phyloP scores from a whole-genome alignment of 495 filamentous ascomycete species.

The Lentithecium fluviatile region DNA sequence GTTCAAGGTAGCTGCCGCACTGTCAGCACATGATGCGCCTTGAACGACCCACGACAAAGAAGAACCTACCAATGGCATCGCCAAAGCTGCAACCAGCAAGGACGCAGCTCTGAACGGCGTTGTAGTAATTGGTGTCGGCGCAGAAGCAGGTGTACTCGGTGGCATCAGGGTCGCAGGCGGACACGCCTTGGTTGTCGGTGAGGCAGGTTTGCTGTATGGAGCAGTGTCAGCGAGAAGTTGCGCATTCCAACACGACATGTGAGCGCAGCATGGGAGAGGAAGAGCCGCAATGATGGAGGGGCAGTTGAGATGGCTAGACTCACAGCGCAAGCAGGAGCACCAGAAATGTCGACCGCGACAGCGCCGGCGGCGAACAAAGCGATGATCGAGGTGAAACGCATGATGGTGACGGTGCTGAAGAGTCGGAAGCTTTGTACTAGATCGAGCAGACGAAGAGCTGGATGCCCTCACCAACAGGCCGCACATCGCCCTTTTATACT shows the following conservation, averaged over 20 bases:
- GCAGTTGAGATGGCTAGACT: neutral
- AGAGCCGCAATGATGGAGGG: too few relatives aligned
- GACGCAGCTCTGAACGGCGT: neutral
- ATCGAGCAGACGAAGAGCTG: neutral
- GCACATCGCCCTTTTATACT: too few relatives aligned
- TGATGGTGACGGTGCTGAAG: neutral
- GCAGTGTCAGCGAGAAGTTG: too few relatives aligned
- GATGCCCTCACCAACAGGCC: neutral
- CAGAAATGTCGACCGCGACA: constrained; percentile 1
- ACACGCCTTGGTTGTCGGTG: neutral
- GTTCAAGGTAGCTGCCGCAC: neutral
- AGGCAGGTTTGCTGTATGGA: constrained; percentile 2
- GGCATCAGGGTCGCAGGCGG: constrained; percentile 4
- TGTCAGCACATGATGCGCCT: neutral
- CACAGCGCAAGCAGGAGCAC: constrained; percentile 8
- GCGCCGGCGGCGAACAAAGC: neutral
- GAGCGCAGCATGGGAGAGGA: neutral
- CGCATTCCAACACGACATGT: too few relatives aligned
- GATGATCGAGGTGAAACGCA: neutral
- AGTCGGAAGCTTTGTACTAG: neutral
- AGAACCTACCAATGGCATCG: constrained; percentile 1
- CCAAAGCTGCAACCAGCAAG: neutral
- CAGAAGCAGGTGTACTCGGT: neutral
- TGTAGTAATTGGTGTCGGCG: constrained; percentile 8
- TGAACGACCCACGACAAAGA: neutral